Percentiles rank a stretch among this genome's conserved stretches.
phyloP scores from a whole-genome alignment of 345 rosid species.

The Rhizophora apiculata region DNA sequence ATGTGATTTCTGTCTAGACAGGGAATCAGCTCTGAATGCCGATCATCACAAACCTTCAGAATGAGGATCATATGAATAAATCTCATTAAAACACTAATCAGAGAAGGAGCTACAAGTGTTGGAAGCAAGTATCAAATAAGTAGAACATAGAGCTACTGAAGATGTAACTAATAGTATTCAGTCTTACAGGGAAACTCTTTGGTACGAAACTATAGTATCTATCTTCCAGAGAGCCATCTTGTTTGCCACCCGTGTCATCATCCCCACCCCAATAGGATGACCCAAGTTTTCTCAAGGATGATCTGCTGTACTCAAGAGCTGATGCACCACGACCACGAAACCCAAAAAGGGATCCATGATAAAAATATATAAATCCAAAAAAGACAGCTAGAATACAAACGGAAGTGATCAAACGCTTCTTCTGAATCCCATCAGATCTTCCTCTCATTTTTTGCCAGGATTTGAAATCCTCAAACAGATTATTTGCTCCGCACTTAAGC shows the following conservation, averaged over 20 bases:
- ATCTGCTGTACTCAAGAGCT: slow-evolving; percentile 73
- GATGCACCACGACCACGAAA: slow-evolving; percentile 61
- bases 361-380: slow-evolving; percentile 66
- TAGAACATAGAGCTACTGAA: slow-evolving; percentile 2
- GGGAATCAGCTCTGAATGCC: slow-evolving; percentile 92
- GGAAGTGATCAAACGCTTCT: slow-evolving; percentile 67
- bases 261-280: slow-evolving; percentile 77
- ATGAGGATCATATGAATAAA: neutral
- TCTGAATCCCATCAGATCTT: slow-evolving; percentile 84
- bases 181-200: slow-evolving; percentile 85
- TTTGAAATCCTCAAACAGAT: slow-evolving; percentile 19
- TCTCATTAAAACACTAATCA: neutral
- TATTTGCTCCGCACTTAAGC: slow-evolving; percentile 12
- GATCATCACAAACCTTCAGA: slow-evolving; percentile 89
- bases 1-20: slow-evolving; percentile 88
- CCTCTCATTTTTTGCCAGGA: slow-evolving; percentile 62
- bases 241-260: slow-evolving; percentile 64
- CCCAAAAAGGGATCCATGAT: slow-evolving; percentile 64
- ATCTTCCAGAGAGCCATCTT: slow-evolving; percentile 52
- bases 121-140: slow-evolving; percentile 12
- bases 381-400: slow-evolving; percentile 49
- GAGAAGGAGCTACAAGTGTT: slow-evolving; percentile 5
- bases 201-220: slow-evolving; percentile 42
- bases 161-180: slow-evolving; percentile 4
- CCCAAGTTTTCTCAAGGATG: slow-evolving; percentile 72